Evolutionary conservation across 139 green algal genomes (phyloP).

Genomic region (Coccomyxa sp.): DNA sequence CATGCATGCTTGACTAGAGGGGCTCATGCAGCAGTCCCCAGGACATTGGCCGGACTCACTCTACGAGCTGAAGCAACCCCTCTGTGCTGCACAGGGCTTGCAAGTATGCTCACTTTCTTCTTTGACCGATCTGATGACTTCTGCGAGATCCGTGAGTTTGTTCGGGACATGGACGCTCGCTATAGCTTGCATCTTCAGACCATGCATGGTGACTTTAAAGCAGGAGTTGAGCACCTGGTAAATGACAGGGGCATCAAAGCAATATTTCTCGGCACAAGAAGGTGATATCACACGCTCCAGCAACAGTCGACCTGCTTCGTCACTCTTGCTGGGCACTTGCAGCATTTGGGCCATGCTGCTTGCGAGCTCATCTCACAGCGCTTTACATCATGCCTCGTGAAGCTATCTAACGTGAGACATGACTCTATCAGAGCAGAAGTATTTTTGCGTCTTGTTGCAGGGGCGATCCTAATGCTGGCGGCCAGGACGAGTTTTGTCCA

Average conservation of each 20-base stretch:
- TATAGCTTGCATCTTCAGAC: conserved; percentile 59
- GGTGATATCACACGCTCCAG: conserved; percentile 25
- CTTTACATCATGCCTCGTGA: neutral
- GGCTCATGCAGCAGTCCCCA: neutral
- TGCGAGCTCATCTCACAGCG: neutral
- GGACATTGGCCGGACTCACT: neutral
- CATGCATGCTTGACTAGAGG: neutral
- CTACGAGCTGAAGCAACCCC: neutral
- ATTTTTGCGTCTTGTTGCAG: conserved; percentile 24
- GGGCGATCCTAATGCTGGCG: conserved; percentile 78
- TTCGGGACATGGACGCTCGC: conserved; percentile 20
- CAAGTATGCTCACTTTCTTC: conserved; percentile 68
- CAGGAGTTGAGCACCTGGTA: conserved; percentile 57
- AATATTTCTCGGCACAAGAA: conserved; percentile 80
- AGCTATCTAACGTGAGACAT: neutral
- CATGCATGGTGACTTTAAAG: conserved; percentile 70
- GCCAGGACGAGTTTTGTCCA: conserved; percentile 87
- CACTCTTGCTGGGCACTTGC: neutral
- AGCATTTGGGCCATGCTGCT: neutral
- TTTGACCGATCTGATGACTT: conserved; percentile 77
- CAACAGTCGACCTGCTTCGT: neutral
- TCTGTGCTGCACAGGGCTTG: conserved; percentile 29
- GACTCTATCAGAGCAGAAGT: neutral
- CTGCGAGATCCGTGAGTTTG: conserved; percentile 56
- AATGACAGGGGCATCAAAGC: conserved; percentile 38